Percentiles rank a stretch among this genome's conserved stretches.
phyloP scores from a whole-genome alignment of 495 filamentous ascomycete species.

The Aspergillus baeticus region DNA sequence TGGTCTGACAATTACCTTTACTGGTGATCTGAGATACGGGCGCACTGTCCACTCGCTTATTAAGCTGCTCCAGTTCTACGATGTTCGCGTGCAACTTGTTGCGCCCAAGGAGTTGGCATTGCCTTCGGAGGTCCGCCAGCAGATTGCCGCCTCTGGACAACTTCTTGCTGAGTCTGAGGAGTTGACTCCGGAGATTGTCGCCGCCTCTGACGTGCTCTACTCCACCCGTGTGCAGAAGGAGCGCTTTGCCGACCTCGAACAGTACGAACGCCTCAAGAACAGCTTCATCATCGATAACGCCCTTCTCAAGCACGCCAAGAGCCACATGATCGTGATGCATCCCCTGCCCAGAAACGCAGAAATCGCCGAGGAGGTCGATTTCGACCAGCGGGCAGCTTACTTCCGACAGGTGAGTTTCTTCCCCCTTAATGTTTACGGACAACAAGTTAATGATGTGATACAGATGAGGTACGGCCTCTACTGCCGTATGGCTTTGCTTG shows the following conservation, averaged over 20 bases:
- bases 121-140: conserved; percentile 68
- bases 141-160: conserved; percentile 70
- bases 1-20: conserved; percentile 92
- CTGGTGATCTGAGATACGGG: conserved; percentile 88
- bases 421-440: conserved; percentile 1
- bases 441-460: conserved; percentile 37
- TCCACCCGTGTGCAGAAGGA: conserved; percentile 97
- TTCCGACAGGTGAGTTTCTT: conserved; percentile 86
- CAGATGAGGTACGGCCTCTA: conserved; percentile 99
- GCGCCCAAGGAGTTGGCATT: conserved; percentile 76
- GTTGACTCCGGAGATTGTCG: conserved; percentile 82
- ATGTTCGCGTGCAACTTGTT: conserved; percentile 89
- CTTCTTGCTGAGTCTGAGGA: conserved; percentile 68
- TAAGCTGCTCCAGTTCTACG: conserved; percentile 90
- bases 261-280: conserved; percentile 86
- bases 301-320: conserved; percentile 89
- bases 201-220: conserved; percentile 85
- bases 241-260: conserved; percentile 72
- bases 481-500: conserved; percentile 94
- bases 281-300: conserved; percentile 83
- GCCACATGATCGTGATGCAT: conserved; percentile 90
- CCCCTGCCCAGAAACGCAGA: conserved; percentile 90
- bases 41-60: conserved; percentile 92
- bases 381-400: conserved; percentile 94
- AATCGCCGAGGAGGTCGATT: conserved; percentile 93